Evolutionary conservation across 2,329 filamentous ascomycete genomes (phyloP), one percentile per base, ranked within the genome.

Genomic region (Stylonectria norvegica): DNA sequence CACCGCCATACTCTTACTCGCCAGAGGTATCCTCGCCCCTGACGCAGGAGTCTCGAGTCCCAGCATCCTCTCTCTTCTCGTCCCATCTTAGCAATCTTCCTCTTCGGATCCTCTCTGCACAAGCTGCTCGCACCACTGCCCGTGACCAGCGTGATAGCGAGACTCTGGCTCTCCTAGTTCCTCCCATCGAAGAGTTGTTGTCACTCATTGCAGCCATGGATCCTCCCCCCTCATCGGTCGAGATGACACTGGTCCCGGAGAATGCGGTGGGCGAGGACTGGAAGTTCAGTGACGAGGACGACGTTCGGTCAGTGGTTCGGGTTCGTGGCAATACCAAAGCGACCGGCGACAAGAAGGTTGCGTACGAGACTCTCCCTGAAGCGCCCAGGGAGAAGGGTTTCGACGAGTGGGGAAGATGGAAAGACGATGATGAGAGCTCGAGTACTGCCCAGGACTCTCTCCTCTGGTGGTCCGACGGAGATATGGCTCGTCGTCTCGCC

Each of bases 381-480:
- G 31, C 44, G 4, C 14, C 43, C 1, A 36, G 34, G 14, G 37
- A 30, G 7, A 48, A 38, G 19, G 63, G 63, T 3, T 73, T 73
- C 32, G 67, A 66, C 32, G 71, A 71, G 16, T 73, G 71, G 71
- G 70, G 71, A 1, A 59, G 70, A 15, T 73, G 64, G 54, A n/a
- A n/a, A n/a, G 61, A 57, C 5, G 60, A 64, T 4, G 40, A 56
- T 5, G 35, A 28, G 1, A 47, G 41, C 1, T 14, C 34, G 4
- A 40, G 43, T 0, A 4, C 38, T 2, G 14, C 38, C 17, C 22
- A 34, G 3, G 43, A 43, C 6, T 32, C 30, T 18, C 30, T 47
- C 3, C 62, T 68, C 41, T 78, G 73, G 72, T 78, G 71, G 67
- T 49, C 47, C 2, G 70, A 77, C 33, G 71, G 71, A 40, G 57